Evolutionary conservation across 2,329 filamentous ascomycete species (phyloP), one percentile per base, ranked within the genome.

Genomic region (Penicillium vulpinum): DNA sequence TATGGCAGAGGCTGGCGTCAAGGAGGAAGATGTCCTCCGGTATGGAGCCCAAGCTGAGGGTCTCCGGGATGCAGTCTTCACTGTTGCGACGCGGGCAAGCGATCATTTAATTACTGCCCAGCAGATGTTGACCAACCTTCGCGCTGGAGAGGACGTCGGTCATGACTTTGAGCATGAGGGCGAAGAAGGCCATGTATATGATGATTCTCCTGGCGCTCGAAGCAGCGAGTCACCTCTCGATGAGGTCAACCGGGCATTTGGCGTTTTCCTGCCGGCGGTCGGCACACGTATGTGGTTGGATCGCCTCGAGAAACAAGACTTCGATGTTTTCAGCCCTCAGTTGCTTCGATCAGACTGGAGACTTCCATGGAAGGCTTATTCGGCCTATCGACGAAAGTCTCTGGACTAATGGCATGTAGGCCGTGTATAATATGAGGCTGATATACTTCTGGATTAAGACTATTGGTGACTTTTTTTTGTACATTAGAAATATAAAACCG

Each of bases 61-160:
- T 0, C 80, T 97, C 18, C 87, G 89, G 59, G 93, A 99, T 73
- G 93, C 92, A 4, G 86, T 97, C 0, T 99, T 97, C 75, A 83
- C 86, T 4, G 91, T 99, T 15, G 94, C 94, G 0, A 99, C 94
- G 0, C 85, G 93, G 36, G 94, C 94, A 7, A 95, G 95, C 69
- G 94, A 99, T 72, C 94, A 99, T 75, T 80, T 99, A 33, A 96
- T 97, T 64, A 97, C 93, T 0, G 93, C 90, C 2, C 82, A 92
- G 57, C 91, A 96, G 72, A 96, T 99, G 92, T 75, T 97, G 58
- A 88, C 86, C 68, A 91, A 90, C 67, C 77, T 96, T 21, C 85
- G 85, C 52, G 86, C 85, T 4, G 91, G 92, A 2, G 77, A 88
- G 64, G 87, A 86, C 47, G 85, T 90, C 0, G 91, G 88, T 0